Conservation (phyloP, 179 eudicot species). For the Heliamphora pulchella region DNA sequence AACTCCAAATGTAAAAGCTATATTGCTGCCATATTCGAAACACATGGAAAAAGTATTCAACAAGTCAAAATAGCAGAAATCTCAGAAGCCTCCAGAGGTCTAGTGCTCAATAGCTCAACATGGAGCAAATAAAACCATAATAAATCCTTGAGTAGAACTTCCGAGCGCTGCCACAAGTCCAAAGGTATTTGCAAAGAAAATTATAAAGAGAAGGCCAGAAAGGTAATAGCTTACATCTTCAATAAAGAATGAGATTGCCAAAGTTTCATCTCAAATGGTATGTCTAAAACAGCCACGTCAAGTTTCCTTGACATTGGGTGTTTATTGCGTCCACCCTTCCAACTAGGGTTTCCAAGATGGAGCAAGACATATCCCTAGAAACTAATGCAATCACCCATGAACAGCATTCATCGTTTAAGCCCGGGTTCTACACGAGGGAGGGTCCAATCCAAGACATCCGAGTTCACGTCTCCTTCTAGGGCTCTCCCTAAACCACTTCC, state of each 20-base stretch:
- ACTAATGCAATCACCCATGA: too few species aligned
- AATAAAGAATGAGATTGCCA: not conserved
- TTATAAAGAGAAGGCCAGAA: not conserved
- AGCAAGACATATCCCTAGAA: too few species aligned
- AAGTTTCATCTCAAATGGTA: not conserved
- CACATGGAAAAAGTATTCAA: not conserved
- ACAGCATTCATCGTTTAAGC: too few species aligned
- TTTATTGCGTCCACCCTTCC: too few species aligned
- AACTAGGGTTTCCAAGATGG: not conserved
- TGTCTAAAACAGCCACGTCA: not conserved
- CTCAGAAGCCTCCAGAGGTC: not conserved
- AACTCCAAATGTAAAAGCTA: not conserved
- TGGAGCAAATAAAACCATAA: not conserved
- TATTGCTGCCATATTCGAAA: not conserved
- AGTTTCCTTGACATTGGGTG: too few species aligned
- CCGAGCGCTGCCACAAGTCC: not conserved
- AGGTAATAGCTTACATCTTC: not conserved
- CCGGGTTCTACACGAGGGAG: too few species aligned
- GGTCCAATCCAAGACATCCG: not conserved
- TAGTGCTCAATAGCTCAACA: not conserved
- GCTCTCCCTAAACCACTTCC: too few species aligned
- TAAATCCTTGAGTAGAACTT: not conserved
- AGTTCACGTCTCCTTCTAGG: not conserved
- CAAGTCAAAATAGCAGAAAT: not conserved
- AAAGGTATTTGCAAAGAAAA: not conserved